Evolutionary conservation across 2,329 filamentous ascomycete species (phyloP), one percentile per base, ranked within the genome.

Genomic region (Macrophomina tecta): DNA sequence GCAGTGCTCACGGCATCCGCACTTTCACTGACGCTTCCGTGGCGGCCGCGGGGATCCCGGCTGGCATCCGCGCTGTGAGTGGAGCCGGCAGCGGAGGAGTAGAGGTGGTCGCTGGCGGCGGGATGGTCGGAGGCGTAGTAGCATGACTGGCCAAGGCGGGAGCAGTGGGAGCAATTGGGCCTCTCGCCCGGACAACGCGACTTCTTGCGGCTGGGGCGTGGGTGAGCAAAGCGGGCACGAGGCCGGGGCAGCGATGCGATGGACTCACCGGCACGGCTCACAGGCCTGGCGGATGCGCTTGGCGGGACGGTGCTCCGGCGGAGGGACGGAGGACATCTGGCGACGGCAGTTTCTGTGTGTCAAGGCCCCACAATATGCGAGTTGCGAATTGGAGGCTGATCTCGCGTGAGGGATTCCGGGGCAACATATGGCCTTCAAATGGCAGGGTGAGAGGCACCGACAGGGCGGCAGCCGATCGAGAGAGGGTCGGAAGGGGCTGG

Each of bases 101-200:
- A 64, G 61, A 6, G 11, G 4, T 61, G 28, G n/a, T 51, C 65
- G 28, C 9, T 40, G 3, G 56, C 65, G 9, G 56, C 65, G 7
- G 78, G 78, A 71, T 85, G 85, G 14, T 77, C 73, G 68, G 38
- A 28, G 45, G 58, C 58, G 30, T 62, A 62, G 45, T 62, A 62
- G 32, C 83, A 85, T 68, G 72, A 72, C 70, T 85, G 83, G 5
- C 79, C 77, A 36, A 85, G 74, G n/a, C 83, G 79, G 38, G 79
- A 75, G 73, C 83, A 85, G 62, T 82, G 78, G 1, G 83, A 84
- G 70, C 83, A 85, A 0, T 77, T 70, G 0, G 83, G 83, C 66
- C 82, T 79, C 69, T 85, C 83, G 8, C 83, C 83, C 0, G 82
- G 82, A 68, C 83, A 85, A 73, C 80, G 80, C 36, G 82, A 80